Percentiles rank a stretch among this genome's conserved stretches.
phyloP scores from a whole-genome alignment of 2,329 filamentous ascomycete species.

The Neonectria hederae region DNA sequence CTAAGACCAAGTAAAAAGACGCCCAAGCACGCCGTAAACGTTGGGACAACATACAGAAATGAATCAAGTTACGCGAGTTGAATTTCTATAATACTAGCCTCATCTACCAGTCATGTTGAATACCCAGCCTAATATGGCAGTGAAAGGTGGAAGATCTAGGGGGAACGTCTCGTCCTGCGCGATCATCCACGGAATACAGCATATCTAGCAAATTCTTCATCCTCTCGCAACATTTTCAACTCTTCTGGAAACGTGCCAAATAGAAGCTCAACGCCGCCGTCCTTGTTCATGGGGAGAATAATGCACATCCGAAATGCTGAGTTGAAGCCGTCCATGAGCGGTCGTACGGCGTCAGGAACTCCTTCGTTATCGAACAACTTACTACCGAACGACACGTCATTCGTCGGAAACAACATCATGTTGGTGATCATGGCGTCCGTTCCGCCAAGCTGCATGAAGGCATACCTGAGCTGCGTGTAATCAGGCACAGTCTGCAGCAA shows the following conservation, averaged over 20 bases:
- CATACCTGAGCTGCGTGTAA: slow-evolving; percentile 36
- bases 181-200: slow-evolving; percentile 22
- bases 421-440: slow-evolving; percentile 45
- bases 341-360: slow-evolving; percentile 41
- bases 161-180: no score
- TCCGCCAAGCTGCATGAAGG: slow-evolving; percentile 41
- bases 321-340: slow-evolving; percentile 41
- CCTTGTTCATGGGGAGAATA: slow-evolving; percentile 42
- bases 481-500: slow-evolving; percentile 41
- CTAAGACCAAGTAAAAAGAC: no score
- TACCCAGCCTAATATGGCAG: no score
- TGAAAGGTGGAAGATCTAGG: no score
- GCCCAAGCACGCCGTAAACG: no score
- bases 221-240: slow-evolving; percentile 38
- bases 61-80: no score
- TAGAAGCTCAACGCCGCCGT: slow-evolving; percentile 44
- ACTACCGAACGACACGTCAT: slow-evolving; percentile 43
- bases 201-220: slow-evolving; percentile 42
- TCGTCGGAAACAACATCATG: slow-evolving; percentile 43
- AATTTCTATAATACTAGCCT: no score
- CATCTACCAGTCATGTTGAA: no score
- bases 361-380: slow-evolving; percentile 40
- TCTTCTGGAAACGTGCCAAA: slow-evolving; percentile 43
- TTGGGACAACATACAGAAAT: no score
- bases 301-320: slow-evolving; percentile 41